Base-by-base conservation (phyloP, 257 asterid species). In the Linaria vulgaris region DNA sequence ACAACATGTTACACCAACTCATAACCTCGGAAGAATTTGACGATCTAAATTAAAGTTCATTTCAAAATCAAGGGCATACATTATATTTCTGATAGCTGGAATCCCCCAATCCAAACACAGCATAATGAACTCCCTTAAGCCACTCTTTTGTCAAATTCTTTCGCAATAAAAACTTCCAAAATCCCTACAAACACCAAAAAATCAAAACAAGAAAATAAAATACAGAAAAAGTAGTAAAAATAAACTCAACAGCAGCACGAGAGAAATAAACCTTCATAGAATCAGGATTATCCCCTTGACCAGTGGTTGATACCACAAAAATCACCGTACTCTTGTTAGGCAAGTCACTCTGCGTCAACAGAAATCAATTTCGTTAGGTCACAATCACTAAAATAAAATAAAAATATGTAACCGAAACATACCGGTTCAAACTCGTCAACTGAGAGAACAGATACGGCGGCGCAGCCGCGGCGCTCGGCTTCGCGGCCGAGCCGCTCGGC, bases 81-180 rank as follows among this genome's bases (percentile, higher is more conserved):
- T 94, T 94, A 76, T 85, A 90, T 71, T 94, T 90, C 84, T 90
- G 99, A 88, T 87, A 94, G 85, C 99, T 74, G 3, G 97, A 94
- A 82, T 89, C 97, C 44, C 99, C 99, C 85, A 94, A 74, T 75
- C 99, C 99, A 76, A 90, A 94, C 60, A 94, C 96, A 1, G 97
- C 96, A 76, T 82, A 92, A 12, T 81, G 69, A 60, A 91, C 96
- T 67, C 90, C 91, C 74, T 82, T 57, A 69, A 92, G 95, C 99
- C 99, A 94, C 46, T 73, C 85, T 27, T 61, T 63, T 7, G 83
- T 72, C 76, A 94, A 77, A 72, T 74, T 90, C 68, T 83, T 90
- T 78, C 82, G 95, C 85, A 94, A 76, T 49, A 94, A 77, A 81
- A 85, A 87, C 82, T 80, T 89, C 99, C 99, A 92, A 79, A 92